phyloP scores from a whole-genome alignment of 345 rosid genomes.

The Salix exigua region DNA sequence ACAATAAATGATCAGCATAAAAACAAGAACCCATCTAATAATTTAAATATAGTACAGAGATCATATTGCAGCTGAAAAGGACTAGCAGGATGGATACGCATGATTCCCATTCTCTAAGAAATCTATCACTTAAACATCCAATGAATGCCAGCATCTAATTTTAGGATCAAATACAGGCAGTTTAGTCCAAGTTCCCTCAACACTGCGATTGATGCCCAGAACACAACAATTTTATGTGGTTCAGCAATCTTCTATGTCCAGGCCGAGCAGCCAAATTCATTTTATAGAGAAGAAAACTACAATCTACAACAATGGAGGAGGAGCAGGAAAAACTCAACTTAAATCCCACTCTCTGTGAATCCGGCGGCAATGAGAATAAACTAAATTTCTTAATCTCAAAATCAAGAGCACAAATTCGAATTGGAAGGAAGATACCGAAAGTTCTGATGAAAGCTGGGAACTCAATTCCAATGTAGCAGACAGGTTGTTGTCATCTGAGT shows the following conservation, averaged over 20 bases:
- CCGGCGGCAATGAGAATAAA: not conserved
- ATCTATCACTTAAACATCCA: not conserved
- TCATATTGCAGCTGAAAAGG: no score
- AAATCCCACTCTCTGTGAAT: not conserved
- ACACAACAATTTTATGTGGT: no score
- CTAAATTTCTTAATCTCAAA: not conserved
- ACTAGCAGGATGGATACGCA: no score
- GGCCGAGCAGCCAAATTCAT: no score
- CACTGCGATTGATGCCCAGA: not conserved
- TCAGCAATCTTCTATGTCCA: no score
- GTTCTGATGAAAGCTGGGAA: not conserved
- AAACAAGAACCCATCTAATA: no score
- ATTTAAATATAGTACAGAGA: no score
- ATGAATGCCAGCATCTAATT: not conserved
- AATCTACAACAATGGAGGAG: no score
- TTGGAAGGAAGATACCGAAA: not conserved
- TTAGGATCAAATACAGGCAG: not conserved
- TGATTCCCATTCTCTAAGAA: not conserved
- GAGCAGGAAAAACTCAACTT: no score
- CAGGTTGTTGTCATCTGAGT: not conserved
- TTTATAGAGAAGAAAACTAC: no score
- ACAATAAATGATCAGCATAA: no score
- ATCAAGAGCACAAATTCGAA: not conserved
- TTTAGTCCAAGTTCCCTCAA: not conserved
- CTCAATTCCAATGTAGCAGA: not conserved